A percentile compares a stretch with the other conserved stretches of the same genome.
These are phyloP conservation scores for Hymenoscyphus fraxineus DNA, from an alignment of 2,329 filamentous ascomycete genomes.

Conservation along the genomic window DNA sequence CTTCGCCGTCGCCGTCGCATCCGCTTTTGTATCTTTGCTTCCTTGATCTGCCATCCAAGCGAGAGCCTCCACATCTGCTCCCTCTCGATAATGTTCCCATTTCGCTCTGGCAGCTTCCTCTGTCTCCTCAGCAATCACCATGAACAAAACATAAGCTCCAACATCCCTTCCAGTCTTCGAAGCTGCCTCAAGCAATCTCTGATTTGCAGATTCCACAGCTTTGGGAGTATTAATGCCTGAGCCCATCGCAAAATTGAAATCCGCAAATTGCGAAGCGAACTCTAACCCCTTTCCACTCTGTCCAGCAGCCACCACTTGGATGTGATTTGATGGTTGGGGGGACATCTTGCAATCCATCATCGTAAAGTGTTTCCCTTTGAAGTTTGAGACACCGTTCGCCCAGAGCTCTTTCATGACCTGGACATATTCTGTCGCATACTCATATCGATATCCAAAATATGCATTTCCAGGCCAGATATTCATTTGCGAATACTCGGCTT, in stretches of 20 bases:
- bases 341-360: conserved; percentile 37
- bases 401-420: conserved; percentile 36
- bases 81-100: conserved; percentile 35
- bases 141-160: conserved; percentile 36
- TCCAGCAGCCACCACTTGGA: conserved; percentile 36
- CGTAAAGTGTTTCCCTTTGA: conserved; percentile 35
- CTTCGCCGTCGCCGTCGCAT: conserved; percentile 31
- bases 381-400: conserved; percentile 33
- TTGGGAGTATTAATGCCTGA: conserved; percentile 34
- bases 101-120: conserved; percentile 33
- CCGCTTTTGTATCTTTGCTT: conserved; percentile 34
- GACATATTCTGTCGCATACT: conserved; percentile 37
- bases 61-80: conserved; percentile 33
- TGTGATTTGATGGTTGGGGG: conserved; percentile 21
- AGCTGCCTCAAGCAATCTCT: conserved; percentile 32
- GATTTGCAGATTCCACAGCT: conserved; percentile 27
- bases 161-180: conserved; percentile 32
- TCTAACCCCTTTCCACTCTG: conserved; percentile 36
- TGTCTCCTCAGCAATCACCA: conserved; percentile 36
- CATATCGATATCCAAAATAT: conserved; percentile 35
- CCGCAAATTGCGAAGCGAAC: conserved; percentile 34
- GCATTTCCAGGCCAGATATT: conserved; percentile 34
- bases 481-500: conserved; percentile 36
- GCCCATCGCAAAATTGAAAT: conserved; percentile 36
- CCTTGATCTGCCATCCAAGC: conserved; percentile 35